Evolutionary conservation across 768 basidiomycete species (phyloP).

Genomic region (Dioszegia hungarica): DNA sequence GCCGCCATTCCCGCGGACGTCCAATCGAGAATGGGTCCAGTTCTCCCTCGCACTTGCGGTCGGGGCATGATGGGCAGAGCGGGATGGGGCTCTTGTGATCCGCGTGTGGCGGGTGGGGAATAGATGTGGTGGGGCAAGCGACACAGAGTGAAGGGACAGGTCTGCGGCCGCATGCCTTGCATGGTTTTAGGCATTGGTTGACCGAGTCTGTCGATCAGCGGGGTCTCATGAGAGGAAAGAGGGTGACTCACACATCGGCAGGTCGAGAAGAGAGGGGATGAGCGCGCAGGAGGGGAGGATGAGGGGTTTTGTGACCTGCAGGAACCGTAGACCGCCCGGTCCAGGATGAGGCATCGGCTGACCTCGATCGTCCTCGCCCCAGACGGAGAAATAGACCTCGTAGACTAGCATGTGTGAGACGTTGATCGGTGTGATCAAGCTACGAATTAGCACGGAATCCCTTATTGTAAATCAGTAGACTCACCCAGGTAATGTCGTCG

Average conservation of each 20-base stretch:
- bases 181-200: neutral
- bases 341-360: conserved; percentile 9
- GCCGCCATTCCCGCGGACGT: neutral
- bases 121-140: neutral
- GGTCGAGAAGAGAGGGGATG: conserved; percentile 10
- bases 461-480: neutral
- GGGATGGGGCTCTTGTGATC: neutral
- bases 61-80: too few species aligned
- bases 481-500: conserved; percentile 39
- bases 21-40: neutral
- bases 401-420: conserved; percentile 22
- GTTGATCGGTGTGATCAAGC: conserved; percentile 11
- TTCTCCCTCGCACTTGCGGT: too few species aligned
- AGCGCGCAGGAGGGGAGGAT: conserved; percentile 29
- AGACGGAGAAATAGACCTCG: conserved; percentile 37
- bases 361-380: conserved; percentile 26
- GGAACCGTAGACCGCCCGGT: conserved; percentile 25
- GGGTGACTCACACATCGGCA: conserved; percentile 13
- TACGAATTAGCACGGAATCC: neutral
- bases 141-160: neutral
- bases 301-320: conserved; percentile 24
- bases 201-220: neutral
- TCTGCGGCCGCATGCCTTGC: neutral
- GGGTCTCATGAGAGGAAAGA: neutral
- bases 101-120: conserved; percentile 1